Percentiles rank a stretch among this genome's conserved stretches.
phyloP scores from a whole-genome alignment of 306 rosid genomes.

The Casuarina cunninghamiana region DNA sequence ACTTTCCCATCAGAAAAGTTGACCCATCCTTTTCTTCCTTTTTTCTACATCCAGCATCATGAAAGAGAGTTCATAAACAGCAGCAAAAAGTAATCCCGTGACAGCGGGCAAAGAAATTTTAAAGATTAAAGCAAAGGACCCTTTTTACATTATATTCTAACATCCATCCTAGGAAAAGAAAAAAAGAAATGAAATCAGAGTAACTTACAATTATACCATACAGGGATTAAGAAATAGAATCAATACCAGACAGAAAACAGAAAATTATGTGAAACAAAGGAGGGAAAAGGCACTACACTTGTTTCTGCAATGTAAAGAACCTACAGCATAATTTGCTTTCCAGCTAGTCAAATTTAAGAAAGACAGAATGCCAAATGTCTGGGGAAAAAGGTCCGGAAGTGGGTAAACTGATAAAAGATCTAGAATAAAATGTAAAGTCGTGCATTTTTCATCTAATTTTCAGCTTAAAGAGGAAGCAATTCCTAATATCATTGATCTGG shows the following conservation, averaged over 20 bases:
- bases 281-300: not conserved
- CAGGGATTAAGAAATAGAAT: constrained; percentile 11
- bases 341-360: not conserved
- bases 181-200: constrained; percentile 7
- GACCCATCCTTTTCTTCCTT: not conserved
- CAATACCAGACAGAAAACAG: constrained; percentile 14
- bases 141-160: not conserved
- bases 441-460: constrained; percentile 8
- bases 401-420: not conserved
- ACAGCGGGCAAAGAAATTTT: not conserved
- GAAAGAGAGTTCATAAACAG: constrained; percentile 23
- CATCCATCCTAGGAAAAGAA: not conserved
- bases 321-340: not conserved
- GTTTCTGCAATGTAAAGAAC: not conserved
- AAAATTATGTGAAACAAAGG: constrained; percentile 3
- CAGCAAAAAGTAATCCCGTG: constrained; percentile 17
- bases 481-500: constrained; percentile 22
- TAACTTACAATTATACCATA: not conserved
- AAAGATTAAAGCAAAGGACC: not conserved
- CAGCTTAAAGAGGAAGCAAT: constrained; percentile 14
- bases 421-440: not conserved
- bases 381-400: not conserved
- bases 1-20: constrained; percentile 16
- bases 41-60: constrained; percentile 17
- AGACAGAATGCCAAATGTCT: not conserved